phyloP scores from a whole-genome alignment of 2,329 filamentous ascomycete genomes.

The Colletotrichum siamense region DNA sequence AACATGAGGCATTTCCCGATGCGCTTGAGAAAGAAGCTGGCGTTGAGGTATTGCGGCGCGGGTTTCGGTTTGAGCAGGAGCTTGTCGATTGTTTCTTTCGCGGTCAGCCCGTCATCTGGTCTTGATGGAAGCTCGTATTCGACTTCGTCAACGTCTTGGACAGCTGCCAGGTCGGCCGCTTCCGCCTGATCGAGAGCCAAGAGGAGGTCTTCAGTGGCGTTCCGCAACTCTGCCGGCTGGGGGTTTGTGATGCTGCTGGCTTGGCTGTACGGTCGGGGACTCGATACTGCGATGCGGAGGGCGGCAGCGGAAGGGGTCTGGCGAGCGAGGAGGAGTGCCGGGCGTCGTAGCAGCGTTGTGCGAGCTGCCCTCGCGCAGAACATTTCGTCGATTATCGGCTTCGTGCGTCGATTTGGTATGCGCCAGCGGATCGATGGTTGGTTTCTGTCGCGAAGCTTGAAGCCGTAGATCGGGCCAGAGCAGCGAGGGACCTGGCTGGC shows the following conservation, averaged over 20 bases:
- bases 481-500: not conserved
- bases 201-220: not conserved
- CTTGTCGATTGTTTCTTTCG: not conserved
- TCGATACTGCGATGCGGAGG: not conserved
- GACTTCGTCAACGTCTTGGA: not conserved
- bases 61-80: not conserved
- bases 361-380: not conserved
- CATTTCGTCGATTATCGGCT: not conserved
- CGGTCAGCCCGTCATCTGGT: not conserved
- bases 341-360: not conserved
- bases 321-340: not conserved
- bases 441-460: not conserved
- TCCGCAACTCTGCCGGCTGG: not conserved
- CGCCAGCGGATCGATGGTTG: not conserved
- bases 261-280: not conserved
- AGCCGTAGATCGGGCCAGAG: not conserved
- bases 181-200: not conserved
- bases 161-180: not conserved
- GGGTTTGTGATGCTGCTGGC: not conserved
- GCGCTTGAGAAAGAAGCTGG: not conserved
- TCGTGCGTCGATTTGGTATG: not conserved
- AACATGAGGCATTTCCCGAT: constrained; percentile 24
- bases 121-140: not conserved
- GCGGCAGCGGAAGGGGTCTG: not conserved
- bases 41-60: not conserved